Evolutionary conservation across 768 basidiomycete species (phyloP).

Genomic region (Amanita phalloides): DNA sequence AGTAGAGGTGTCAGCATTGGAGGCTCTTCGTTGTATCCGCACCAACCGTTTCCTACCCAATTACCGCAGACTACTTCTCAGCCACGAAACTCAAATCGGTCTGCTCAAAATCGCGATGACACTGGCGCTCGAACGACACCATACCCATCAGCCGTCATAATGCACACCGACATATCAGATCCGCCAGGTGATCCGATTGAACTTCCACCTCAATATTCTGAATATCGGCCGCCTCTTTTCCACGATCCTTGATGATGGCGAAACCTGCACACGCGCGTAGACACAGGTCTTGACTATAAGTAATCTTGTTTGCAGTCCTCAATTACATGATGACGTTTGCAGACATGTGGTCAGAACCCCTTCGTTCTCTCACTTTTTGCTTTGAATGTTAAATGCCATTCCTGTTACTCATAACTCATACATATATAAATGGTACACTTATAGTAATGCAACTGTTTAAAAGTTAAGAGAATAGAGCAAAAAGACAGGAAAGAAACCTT

Average conservation of each 20-base stretch:
- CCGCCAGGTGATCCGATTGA: conserved; percentile 13
- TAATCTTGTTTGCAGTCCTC: not conserved
- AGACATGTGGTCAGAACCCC: not conserved
- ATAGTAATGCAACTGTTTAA: conserved; percentile 4
- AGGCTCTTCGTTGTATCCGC: not conserved
- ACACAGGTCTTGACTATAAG: not conserved
- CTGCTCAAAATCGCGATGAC: not conserved
- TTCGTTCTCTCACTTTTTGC: not conserved
- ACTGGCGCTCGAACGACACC: not conserved
- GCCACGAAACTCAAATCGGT: conserved; percentile 1
- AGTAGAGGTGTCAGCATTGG: not conserved
- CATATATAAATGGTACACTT: not conserved
- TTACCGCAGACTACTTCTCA: not conserved
- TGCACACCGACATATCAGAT: conserved; percentile 21
- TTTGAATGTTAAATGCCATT: not conserved
- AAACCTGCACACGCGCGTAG: not conserved
- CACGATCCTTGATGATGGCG: conserved; percentile 1
- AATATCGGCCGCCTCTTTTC: conserved; percentile 15
- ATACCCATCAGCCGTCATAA: conserved; percentile 10
- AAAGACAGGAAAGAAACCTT: not conserved
- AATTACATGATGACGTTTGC: not conserved
- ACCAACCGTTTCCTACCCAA: not conserved
- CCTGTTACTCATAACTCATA: conserved; percentile 2
- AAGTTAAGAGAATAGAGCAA: not conserved
- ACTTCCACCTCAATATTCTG: conserved; percentile 22